A percentile compares a stretch with the other conserved stretches of the same genome.
Evolutionary conservation across 768 basidiomycete species (phyloP).

Genomic region (Vararia minispora): DNA sequence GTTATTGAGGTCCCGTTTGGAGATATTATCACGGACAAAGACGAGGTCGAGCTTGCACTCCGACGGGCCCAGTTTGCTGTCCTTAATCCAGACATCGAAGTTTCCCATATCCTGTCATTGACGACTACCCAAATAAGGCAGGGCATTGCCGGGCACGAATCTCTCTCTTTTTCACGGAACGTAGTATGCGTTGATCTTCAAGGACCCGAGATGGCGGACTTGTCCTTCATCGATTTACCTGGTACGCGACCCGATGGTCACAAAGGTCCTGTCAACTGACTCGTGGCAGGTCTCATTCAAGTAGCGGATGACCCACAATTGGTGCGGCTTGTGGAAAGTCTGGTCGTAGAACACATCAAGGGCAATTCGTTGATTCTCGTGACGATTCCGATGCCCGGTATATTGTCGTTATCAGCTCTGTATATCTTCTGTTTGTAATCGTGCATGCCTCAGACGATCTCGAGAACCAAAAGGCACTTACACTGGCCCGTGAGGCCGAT

Average conservation of each 20-base stretch:
- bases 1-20: constrained; percentile 31
- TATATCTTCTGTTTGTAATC: not conserved
- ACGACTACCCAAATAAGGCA: not conserved
- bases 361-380: constrained; percentile 45
- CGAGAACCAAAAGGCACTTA: constrained; percentile 44
- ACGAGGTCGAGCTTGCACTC: constrained; percentile 39
- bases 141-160: not conserved
- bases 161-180: constrained; percentile 17
- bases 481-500: constrained; percentile 35
- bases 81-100: constrained; percentile 31
- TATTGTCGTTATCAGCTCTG: constrained; percentile 1
- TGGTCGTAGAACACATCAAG: constrained; percentile 38
- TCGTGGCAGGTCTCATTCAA: constrained; percentile 33
- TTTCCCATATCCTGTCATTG: constrained; percentile 14
- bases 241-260: constrained; percentile 5
- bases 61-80: constrained; percentile 52
- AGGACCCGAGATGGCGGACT: constrained; percentile 17
- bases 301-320: constrained; percentile 30
- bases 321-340: constrained; percentile 33
- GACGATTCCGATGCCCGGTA: constrained; percentile 43
- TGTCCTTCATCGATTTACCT: constrained; percentile 20
- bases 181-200: constrained; percentile 18
- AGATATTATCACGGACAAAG: constrained; percentile 25
- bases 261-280: not conserved
- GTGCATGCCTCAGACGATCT: constrained; percentile 33